These are phyloP conservation scores for Neopestalotiopsis rosae DNA, from an alignment of 2,329 filamentous ascomycete genomes.

Conservation along the genomic window DNA sequence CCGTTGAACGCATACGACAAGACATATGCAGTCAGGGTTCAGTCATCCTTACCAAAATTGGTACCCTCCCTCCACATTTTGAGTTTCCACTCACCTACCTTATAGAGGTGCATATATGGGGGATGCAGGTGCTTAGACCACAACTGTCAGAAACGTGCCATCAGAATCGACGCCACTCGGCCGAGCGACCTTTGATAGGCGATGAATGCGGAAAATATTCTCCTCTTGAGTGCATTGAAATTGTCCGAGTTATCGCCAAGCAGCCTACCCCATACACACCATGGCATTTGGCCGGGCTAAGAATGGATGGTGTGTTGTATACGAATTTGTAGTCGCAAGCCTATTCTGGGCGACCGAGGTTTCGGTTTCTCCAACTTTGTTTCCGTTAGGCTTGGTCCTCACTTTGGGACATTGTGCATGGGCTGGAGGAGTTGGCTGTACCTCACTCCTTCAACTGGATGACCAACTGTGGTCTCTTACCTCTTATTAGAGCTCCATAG, in stretches of 20 bases:
- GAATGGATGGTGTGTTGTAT: no score
- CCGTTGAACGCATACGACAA: no score
- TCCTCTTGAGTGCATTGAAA: background rate
- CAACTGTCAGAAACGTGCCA: background rate
- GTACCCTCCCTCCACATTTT: background rate
- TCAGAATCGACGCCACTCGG: background rate
- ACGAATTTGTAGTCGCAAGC: background rate
- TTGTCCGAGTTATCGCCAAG: conserved; percentile 1
- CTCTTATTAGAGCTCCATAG: no score
- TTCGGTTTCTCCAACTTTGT: background rate
- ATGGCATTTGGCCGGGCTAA: background rate
- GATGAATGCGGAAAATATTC: background rate
- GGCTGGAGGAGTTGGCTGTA: no score
- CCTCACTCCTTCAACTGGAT: no score
- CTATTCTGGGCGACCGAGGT: background rate
- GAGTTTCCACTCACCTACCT: background rate
- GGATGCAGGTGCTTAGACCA: background rate
- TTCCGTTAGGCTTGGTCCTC: background rate
- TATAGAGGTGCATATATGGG: background rate
- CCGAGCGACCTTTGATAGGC: background rate
- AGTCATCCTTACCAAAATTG: no score
- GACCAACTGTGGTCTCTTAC: no score
- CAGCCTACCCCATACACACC: background rate
- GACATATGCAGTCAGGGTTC: no score
- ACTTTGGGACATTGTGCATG: no score